phyloP scores from a whole-genome alignment of 2,329 filamentous ascomycete genomes.

The Nannizziopsis barbatae region DNA sequence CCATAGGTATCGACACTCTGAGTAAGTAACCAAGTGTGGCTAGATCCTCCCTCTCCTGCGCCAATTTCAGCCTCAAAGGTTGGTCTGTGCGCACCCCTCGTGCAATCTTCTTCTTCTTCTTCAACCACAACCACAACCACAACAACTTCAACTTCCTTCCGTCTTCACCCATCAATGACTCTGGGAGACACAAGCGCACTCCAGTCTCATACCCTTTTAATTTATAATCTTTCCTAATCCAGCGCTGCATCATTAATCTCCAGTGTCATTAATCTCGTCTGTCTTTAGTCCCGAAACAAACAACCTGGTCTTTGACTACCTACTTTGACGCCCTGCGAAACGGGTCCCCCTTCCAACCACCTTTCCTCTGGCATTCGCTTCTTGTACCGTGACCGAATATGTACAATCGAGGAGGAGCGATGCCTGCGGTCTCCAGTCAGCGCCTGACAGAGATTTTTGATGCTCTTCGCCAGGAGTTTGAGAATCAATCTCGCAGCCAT shows the following conservation, averaged over 20 bases:
- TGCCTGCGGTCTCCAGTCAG: conserved; percentile 54
- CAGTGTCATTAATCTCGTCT: neutral
- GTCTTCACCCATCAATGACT: neutral
- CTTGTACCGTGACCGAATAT: conserved; percentile 39
- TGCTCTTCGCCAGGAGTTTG: conserved; percentile 81
- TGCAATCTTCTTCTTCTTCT: conserved; percentile 3
- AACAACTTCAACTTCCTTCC: conserved; percentile 1
- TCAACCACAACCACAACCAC: conserved; percentile 6
- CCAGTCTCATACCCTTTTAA: neutral
- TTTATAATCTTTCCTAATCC: neutral
- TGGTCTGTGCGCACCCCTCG: conserved; percentile 13
- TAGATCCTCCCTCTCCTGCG: conserved; percentile 24
- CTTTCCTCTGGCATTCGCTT: neutral
- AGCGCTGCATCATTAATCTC: neutral
- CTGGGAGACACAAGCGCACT: neutral
- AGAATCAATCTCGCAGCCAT: conserved; percentile 66
- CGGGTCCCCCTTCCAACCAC: neutral
- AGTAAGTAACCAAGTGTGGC: neutral
- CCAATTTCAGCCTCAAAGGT: conserved; percentile 24
- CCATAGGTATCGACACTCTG: no score
- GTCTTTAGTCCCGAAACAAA: neutral
- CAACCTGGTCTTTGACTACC: neutral
- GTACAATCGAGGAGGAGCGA: conserved; percentile 63
- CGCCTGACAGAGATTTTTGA: conserved; percentile 88
- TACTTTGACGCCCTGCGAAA: neutral